phyloP scores from a whole-genome alignment of 768 basidiomycete species.

The Suillus cothurnatus region DNA sequence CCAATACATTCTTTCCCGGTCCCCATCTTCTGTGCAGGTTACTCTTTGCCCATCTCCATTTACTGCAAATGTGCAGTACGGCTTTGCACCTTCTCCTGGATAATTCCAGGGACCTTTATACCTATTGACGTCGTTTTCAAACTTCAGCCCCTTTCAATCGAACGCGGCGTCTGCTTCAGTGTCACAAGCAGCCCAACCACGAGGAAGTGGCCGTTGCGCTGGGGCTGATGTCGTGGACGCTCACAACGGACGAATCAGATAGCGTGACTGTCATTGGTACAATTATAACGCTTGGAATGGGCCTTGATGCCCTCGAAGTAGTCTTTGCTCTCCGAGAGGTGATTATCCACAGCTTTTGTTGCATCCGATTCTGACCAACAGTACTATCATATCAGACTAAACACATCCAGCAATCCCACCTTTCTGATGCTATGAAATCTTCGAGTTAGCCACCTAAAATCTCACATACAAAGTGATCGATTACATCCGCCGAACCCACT shows the following conservation, averaged over 20 bases:
- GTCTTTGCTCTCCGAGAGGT: slow-evolving; percentile 53
- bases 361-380: background rate
- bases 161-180: slow-evolving; percentile 19
- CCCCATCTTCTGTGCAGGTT: slow-evolving; percentile 45
- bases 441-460: slow-evolving; percentile 10
- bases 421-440: slow-evolving; percentile 16
- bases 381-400: slow-evolving; percentile 30
- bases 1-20: slow-evolving; percentile 78
- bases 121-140: too few species aligned
- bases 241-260: slow-evolving; percentile 49
- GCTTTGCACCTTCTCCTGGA: slow-evolving; percentile 61
- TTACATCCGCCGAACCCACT: slow-evolving; percentile 16
- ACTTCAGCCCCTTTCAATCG: too few species aligned
- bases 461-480: slow-evolving; percentile 16
- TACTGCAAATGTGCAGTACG: slow-evolving; percentile 41
- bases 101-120: slow-evolving; percentile 56
- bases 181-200: slow-evolving; percentile 27
- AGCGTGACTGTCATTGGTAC: slow-evolving; percentile 60
- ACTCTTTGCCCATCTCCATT: slow-evolving; percentile 32
- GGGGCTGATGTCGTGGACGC: slow-evolving; percentile 72
- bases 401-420: slow-evolving; percentile 25
- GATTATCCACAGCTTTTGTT: slow-evolving; percentile 12
- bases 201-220: slow-evolving; percentile 69
- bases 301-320: slow-evolving; percentile 63
- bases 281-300: slow-evolving; percentile 45